Conservation (phyloP, 257 asterid species). For the Lithospermum erythrorhizon region DNA sequence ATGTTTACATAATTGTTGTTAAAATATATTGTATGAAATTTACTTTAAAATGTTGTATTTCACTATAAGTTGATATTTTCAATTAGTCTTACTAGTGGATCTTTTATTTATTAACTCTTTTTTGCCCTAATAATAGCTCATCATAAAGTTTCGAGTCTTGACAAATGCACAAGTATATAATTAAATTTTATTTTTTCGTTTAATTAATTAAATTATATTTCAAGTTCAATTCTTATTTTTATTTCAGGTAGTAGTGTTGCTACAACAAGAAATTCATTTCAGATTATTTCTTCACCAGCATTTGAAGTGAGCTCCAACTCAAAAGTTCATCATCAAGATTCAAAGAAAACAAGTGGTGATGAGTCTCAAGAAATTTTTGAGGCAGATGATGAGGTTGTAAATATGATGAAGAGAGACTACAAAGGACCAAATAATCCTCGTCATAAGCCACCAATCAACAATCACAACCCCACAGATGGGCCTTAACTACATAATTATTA, state of each 20-base stretch:
- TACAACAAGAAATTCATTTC: not conserved
- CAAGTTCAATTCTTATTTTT: no score
- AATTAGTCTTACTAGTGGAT: no score
- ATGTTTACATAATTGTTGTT: no score
- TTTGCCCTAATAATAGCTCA: no score
- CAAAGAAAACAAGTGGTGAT: not conserved
- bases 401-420: conserved; percentile 53
- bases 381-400: conserved; percentile 39
- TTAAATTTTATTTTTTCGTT: no score
- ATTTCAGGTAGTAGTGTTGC: not conserved
- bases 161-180: no score
- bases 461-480: conserved; percentile 39
- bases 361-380: conserved; percentile 23
- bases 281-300: not conserved
- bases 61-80: no score
- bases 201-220: no score
- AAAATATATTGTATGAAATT: no score
- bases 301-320: not conserved
- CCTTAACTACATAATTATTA: not conserved
- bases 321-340: conserved; percentile 1
- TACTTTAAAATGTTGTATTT: no score
- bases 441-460: conserved; percentile 68
- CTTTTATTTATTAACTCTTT: no score
- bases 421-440: conserved; percentile 16
- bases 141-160: no score